These are phyloP conservation scores for Pelargonium nanum DNA, from an alignment of 345 rosid genomes.

Conservation along the genomic window DNA sequence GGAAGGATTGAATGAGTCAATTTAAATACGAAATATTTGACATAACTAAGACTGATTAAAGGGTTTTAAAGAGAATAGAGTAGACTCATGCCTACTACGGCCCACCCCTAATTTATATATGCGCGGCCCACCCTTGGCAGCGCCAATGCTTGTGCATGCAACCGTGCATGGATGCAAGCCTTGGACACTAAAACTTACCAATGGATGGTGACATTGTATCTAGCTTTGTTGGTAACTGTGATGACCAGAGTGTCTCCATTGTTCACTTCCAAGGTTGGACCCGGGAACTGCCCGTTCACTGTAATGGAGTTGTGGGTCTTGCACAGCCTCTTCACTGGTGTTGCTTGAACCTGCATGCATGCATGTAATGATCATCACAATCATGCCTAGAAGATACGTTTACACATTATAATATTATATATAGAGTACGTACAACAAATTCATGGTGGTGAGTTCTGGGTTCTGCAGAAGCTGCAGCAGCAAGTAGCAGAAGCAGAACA, in stretches of 20 bases:
- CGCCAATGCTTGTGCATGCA: no score
- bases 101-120: no score
- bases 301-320: slow-evolving; percentile 62
- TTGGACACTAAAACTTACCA: slow-evolving; percentile 58
- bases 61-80: no score
- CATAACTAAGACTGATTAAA: no score
- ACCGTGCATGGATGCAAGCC: no score
- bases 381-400: not conserved
- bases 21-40: no score
- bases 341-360: slow-evolving; percentile 50
- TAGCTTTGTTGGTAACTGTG: slow-evolving; percentile 53
- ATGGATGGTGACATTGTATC: slow-evolving; percentile 72
- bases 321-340: slow-evolving; percentile 93
- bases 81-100: no score
- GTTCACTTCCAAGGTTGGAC: slow-evolving; percentile 70
- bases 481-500: slow-evolving; percentile 23
- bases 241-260: slow-evolving; percentile 66
- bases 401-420: no score
- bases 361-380: not conserved
- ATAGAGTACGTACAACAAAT: slow-evolving; percentile 62
- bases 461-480: slow-evolving; percentile 21
- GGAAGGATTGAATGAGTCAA: no score
- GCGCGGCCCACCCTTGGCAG: no score
- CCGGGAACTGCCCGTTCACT: slow-evolving; percentile 89
- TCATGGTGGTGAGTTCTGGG: slow-evolving; percentile 54